These are phyloP conservation scores for Ananas comosus DNA, from an alignment of 176 grass and related monocot genomes.

Conservation along the genomic window DNA sequence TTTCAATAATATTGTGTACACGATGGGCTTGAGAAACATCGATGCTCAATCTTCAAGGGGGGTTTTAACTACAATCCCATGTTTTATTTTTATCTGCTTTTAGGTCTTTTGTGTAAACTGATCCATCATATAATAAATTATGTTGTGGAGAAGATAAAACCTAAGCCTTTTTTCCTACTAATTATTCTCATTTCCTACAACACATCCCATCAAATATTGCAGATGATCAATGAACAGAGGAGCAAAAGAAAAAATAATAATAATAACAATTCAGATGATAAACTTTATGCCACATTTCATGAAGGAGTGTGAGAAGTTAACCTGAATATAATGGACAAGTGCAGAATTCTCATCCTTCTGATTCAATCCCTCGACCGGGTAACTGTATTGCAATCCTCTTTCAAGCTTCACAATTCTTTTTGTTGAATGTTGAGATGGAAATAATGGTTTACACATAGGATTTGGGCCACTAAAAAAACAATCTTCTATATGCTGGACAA, in stretches of 20 bases:
- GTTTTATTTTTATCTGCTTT: too few species aligned
- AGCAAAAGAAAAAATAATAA: slow-evolving; percentile 9
- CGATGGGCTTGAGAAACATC: not conserved
- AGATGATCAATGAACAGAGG: not conserved
- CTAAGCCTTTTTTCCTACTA: too few species aligned
- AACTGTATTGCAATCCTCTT: slow-evolving; percentile 63
- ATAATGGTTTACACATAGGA: slow-evolving; percentile 51
- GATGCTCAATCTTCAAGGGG: not conserved
- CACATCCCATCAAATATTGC: not conserved
- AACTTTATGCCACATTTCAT: not conserved
- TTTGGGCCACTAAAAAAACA: slow-evolving; percentile 45
- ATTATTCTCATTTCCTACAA: not conserved
- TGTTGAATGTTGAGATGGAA: slow-evolving; percentile 72
- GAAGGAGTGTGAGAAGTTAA: slow-evolving; percentile 17
- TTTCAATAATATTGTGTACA: not conserved
- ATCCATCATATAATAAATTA: too few species aligned
- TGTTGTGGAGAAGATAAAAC: too few species aligned
- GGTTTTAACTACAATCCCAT: not conserved
- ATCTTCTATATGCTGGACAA: slow-evolving; percentile 55
- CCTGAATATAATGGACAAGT: slow-evolving; percentile 90
- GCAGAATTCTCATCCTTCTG: slow-evolving; percentile 82
- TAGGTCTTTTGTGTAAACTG: too few species aligned
- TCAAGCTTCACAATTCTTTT: slow-evolving; percentile 92
- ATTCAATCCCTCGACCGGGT: slow-evolving; percentile 58
- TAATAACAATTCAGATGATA: not conserved